Percentiles rank a stretch among this genome's conserved stretches.
Conservation (phyloP, 225 moss, liverwort and hornwort genomes). For the Anthoceros angustus region DNA sequence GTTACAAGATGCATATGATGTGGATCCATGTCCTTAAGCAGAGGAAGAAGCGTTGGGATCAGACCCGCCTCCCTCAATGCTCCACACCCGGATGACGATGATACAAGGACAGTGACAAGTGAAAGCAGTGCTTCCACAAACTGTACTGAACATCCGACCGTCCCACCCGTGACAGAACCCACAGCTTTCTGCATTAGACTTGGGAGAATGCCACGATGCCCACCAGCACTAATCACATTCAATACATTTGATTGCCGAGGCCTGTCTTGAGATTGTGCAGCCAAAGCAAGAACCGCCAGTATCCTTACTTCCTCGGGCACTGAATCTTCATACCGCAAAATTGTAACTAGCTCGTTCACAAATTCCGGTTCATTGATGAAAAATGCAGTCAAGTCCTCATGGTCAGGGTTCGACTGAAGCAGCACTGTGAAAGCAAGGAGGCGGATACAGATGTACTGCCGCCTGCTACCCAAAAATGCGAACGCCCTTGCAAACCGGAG, state of each 20-base stretch:
- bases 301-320: slow-evolving; percentile 80
- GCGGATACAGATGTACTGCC: slow-evolving; percentile 71
- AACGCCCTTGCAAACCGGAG: slow-evolving; percentile 92
- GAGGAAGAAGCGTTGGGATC: slow-evolving; percentile 80
- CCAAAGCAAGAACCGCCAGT: slow-evolving; percentile 76
- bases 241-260: slow-evolving; percentile 86
- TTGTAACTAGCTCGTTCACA: slow-evolving; percentile 78
- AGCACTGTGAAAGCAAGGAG: slow-evolving; percentile 84
- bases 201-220: slow-evolving; percentile 85
- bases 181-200: slow-evolving; percentile 94
- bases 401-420: slow-evolving; percentile 93
- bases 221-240: slow-evolving; percentile 95
- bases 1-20: slow-evolving; percentile 81
- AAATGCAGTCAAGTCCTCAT: slow-evolving; percentile 81
- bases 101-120: slow-evolving; percentile 78
- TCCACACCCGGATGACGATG: slow-evolving; percentile 88
- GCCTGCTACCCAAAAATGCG: slow-evolving; percentile 38
- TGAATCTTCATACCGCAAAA: slow-evolving; percentile 71
- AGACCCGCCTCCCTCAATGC: slow-evolving; percentile 84
- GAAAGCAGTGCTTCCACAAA: slow-evolving; percentile 84
- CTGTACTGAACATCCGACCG: slow-evolving; percentile 41
- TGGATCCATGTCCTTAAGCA: slow-evolving; percentile 75
- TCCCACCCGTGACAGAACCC: slow-evolving; percentile 51
- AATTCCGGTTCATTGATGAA: slow-evolving; percentile 95
- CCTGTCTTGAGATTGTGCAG: slow-evolving; percentile 89